phyloP scores from a whole-genome alignment of 2,329 filamentous ascomycete species.

The Pseudocercospora cruenta region DNA sequence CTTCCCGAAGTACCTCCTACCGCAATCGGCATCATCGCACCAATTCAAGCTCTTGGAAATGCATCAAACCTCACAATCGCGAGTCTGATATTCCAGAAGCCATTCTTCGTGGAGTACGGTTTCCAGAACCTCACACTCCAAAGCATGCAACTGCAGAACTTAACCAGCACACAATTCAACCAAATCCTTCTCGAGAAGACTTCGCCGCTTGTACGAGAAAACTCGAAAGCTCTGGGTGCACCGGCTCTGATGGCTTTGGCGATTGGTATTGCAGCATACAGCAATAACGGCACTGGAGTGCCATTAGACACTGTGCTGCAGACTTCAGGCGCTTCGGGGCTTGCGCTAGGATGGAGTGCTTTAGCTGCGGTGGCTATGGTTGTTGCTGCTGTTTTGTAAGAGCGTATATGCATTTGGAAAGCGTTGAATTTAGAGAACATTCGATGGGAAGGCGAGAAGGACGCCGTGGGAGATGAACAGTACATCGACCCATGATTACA shows the following conservation, averaged over 20 bases:
- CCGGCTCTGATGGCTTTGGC: constrained; percentile 11
- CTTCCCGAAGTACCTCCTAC: constrained; percentile 10
- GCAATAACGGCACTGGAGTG: constrained; percentile 11
- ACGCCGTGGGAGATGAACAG: neutral
- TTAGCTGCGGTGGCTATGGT: neutral
- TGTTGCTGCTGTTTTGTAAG: constrained; percentile 6
- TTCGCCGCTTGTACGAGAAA: constrained; percentile 6
- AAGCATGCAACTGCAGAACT: constrained; percentile 14
- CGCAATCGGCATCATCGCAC: constrained; percentile 19
- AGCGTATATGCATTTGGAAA: neutral
- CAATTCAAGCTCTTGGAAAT: constrained; percentile 15
- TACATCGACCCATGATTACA: neutral
- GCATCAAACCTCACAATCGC: constrained; percentile 14
- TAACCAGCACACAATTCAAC: constrained; percentile 16
- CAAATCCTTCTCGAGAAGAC: constrained; percentile 7
- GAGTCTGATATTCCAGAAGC: constrained; percentile 10
- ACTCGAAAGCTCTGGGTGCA: constrained; percentile 6
- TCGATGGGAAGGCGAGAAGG: neutral
- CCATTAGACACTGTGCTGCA: neutral
- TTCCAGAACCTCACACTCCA: constrained; percentile 9
- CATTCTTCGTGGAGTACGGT: constrained; percentile 15
- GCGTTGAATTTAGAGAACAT: neutral
- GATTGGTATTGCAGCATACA: constrained; percentile 15
- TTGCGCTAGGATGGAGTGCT: neutral
- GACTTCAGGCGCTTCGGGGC: neutral